Base-by-base conservation (phyloP, 2,329 filamentous ascomycete genomes). In the Knufia petricola region DNA sequence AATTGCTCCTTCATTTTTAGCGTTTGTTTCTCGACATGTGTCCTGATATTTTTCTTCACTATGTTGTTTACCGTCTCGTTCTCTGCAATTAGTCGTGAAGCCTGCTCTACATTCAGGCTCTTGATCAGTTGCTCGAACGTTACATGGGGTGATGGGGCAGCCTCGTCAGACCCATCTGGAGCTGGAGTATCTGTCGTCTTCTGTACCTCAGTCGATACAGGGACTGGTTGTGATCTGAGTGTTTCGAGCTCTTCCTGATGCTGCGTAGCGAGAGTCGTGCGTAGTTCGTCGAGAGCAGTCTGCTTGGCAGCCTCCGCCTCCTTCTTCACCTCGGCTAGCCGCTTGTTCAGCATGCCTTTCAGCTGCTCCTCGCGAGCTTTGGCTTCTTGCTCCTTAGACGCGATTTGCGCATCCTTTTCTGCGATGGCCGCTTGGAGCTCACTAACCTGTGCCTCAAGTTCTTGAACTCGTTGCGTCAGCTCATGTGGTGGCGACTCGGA, bases 321-420 rank as follows among this genome's bases (percentile, higher is more conserved):
- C 41, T 72, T 67, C 52, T 68, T 72, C 9, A 72, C 66, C 43
- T 81, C 77, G 7, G 63, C 66, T 13, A 94, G 72, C 61, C 84
- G 87, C 61, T 78, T 81, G 58, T 84, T 84, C 51, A 85, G 72
- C 9, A 75, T 79, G 24, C 78, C 30, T 60, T 89, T 84, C 13
- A 84, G 69, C 52, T 81, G 77, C 47, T 76, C 74, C 1, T 70
- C 63, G 9, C 66, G 63, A 50, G 71, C 66, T 42, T 75, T 69
- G 49, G 72, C 60, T 46, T 71, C 66, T 21, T 69, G 64, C 46
- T 78, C 73, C 26, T 73, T 63, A 44, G 66, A 59, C 30, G 71
- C 63, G 15, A 71, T 61, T 45, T 73, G 66, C 37, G 71, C 49
- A 13, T 75, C 67, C 55, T 78, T 74, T 41, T 74, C 70, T 24